phyloP scores from a whole-genome alignment of 2,329 filamentous ascomycete genomes.

The Aspergillus luchuensis region DNA sequence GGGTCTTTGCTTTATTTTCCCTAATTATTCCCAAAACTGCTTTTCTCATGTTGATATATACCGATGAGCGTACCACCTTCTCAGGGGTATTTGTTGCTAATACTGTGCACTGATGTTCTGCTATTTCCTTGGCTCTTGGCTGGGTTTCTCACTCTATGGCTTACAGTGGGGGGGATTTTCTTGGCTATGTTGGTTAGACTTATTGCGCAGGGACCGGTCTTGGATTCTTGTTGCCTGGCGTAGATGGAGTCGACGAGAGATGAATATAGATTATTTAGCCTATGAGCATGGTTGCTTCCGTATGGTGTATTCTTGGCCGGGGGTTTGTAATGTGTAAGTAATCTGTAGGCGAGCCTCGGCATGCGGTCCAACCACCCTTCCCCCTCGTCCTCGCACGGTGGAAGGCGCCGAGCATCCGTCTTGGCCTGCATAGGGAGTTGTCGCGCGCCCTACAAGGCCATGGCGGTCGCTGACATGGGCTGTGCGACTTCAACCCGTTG shows the following conservation, averaged over 20 bases:
- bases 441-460: slow-evolving; percentile 1
- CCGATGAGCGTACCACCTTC: slow-evolving; percentile 6
- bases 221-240: slow-evolving; percentile 1
- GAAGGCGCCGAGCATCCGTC: neutral
- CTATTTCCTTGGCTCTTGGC: neutral
- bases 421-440: neutral
- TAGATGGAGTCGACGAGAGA: neutral
- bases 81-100: slow-evolving; percentile 4
- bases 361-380: neutral
- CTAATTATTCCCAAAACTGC: neutral
- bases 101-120: neutral
- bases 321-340: neutral
- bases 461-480: neutral
- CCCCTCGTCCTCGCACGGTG: neutral
- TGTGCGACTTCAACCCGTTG: neutral
- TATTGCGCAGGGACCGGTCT: neutral
- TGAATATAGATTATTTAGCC: neutral
- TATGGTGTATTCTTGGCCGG: neutral
- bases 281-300: neutral
- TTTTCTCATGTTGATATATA: neutral
- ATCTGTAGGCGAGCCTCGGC: neutral
- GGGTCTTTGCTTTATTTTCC: neutral
- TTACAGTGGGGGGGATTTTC: neutral
- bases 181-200: neutral
- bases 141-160: neutral